phyloP scores from a whole-genome alignment of 176 grass and related monocot genomes.

The Hyparrhenia diplandra region DNA sequence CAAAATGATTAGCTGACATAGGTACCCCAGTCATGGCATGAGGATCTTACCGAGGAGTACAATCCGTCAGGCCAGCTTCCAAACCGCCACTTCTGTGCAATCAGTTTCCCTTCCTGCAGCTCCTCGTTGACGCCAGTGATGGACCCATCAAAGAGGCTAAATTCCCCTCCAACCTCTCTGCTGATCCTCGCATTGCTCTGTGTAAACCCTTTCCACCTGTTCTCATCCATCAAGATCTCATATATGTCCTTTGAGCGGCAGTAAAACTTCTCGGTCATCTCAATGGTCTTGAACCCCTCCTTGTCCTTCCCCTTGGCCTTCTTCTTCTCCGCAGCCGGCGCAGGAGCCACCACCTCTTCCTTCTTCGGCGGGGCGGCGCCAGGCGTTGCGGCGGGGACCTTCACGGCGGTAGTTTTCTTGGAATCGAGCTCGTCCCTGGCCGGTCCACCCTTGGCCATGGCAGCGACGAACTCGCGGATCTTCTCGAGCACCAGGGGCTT shows the following conservation, averaged over 20 bases:
- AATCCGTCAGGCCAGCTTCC: slow-evolving; percentile 83
- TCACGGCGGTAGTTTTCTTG: slow-evolving; percentile 45
- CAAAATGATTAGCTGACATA: background rate
- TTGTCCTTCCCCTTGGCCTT: slow-evolving; percentile 70
- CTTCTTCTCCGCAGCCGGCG: slow-evolving; percentile 34
- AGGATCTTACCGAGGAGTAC: slow-evolving; percentile 55
- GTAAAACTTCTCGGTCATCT: slow-evolving; percentile 86
- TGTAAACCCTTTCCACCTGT: slow-evolving; percentile 95
- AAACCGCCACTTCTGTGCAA: slow-evolving; percentile 90
- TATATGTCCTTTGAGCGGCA: slow-evolving; percentile 80
- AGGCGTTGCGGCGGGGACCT: background rate
- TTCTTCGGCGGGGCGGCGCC: background rate
- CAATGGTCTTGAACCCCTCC: slow-evolving; percentile 89
- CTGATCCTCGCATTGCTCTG: slow-evolving; percentile 94
- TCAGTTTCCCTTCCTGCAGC: slow-evolving; percentile 84
- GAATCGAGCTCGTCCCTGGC: slow-evolving; percentile 77
- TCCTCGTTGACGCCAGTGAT: slow-evolving; percentile 88
- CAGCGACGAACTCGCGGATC: slow-evolving; percentile 61
- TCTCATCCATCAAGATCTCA: slow-evolving; percentile 97
- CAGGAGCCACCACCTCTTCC: slow-evolving; percentile 23
- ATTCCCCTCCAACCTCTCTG: slow-evolving; percentile 85
- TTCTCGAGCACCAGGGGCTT: slow-evolving; percentile 83
- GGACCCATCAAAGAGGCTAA: slow-evolving; percentile 89
- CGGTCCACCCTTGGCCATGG: slow-evolving; percentile 82
- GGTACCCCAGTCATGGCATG: background rate